These are phyloP conservation scores for Isoetes engelmannii DNA, from an alignment of 83 land plant species.

Conservation along the genomic window DNA sequence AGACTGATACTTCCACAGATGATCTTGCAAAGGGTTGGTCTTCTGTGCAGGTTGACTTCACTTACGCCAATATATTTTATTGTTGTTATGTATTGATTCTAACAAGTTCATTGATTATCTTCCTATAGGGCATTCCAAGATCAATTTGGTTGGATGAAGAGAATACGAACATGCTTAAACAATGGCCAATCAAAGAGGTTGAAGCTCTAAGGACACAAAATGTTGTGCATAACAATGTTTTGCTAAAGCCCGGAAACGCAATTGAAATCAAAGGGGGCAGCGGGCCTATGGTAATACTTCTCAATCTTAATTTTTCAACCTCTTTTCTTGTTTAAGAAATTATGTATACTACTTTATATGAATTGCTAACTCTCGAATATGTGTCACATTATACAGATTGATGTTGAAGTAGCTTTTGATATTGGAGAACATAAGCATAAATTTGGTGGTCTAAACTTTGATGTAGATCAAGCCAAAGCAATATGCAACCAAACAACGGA, in stretches of 20 bases:
- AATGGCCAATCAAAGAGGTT: constrained; percentile 23
- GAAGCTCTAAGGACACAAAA: not conserved
- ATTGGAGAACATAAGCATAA: not conserved
- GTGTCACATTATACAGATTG: not conserved
- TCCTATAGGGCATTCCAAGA: constrained; percentile 18
- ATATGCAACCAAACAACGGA: too few relatives aligned
- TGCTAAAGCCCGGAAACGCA: not conserved
- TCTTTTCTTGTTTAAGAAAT: not conserved
- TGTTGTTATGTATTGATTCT: not conserved
- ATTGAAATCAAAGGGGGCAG: not conserved
- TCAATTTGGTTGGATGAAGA: constrained; percentile 18
- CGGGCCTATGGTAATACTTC: not conserved
- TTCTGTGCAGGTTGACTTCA: constrained; percentile 49
- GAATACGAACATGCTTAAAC: not conserved
- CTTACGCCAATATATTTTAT: not conserved
- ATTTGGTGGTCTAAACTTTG: too few relatives aligned
- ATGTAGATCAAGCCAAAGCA: too few relatives aligned
- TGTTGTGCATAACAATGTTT: not conserved
- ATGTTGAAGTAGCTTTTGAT: not conserved
- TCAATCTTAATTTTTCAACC: not conserved
- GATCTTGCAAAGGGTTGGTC: constrained; percentile 71
- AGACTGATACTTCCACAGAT: constrained; percentile 40
- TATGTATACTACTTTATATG: not conserved
- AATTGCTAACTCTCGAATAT: not conserved
- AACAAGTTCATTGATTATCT: not conserved